Evolutionary conservation across 2,329 filamentous ascomycete genomes (phyloP), one percentile per base, ranked within the genome.

Genomic region (Ophiostoma triangulosporum): DNA sequence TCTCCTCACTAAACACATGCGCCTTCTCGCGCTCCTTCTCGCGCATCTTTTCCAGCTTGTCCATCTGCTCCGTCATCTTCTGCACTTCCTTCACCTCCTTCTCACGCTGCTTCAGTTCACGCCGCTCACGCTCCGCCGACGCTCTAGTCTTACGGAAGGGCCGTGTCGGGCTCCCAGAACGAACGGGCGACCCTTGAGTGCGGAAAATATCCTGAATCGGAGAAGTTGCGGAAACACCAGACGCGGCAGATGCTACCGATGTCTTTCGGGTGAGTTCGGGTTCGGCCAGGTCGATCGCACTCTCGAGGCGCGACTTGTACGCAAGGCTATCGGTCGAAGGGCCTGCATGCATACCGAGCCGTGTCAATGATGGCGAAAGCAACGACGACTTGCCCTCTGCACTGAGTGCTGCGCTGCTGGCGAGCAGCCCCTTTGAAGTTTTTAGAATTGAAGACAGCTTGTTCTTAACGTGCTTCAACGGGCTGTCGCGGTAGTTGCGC

Each of bases 381-480:
- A 81, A 63, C 3, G 73, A 75, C 0, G 73, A 72, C 60, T 82
- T 83, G 7, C 77, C 76, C 59, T 83, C 80, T 0, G 79, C 79
- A 60, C 78, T 83, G 35, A 78, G 69, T 15, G 75, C 78, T 3
- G 79, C 80, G 60, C 80, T 91, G 60, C 86, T 94, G 17, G 84
- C 88, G 58, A 96, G 83, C 49, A 96, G 78, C 14, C 84, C 87
- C 66, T 86, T 91, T 4, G 90, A 93, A 53, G 84, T 86, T 68
- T 89, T 90, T 61, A 96, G 73, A 56, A 95, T 89, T 9, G 90
- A 95, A 48, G 91, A 94, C 48, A 97, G 74, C 65, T 89, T 94
- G 63, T 86, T 88, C 70, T 95, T 97, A 27, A 93, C 90, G 51
- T 93, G 88, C 67, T 90, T 95, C 56, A 96, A 68, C 5, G 88